Conservation (phyloP, 2,329 filamentous ascomycete genomes). For the Sporothrix variecibatus region DNA sequence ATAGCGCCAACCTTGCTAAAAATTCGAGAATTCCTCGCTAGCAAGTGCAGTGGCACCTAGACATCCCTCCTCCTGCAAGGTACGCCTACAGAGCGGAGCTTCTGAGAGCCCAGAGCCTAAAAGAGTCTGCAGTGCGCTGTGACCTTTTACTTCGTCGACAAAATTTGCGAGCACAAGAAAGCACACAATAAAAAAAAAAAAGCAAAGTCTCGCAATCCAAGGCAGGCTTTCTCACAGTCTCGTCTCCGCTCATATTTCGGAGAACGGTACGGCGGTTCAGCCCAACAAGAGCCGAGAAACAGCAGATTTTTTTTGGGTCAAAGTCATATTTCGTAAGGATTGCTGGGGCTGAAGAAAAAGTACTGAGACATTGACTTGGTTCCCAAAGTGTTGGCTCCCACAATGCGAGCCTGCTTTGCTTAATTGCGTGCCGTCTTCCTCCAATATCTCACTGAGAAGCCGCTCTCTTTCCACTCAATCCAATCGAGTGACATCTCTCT, state of each 20-base stretch:
- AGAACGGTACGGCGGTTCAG: not conserved
- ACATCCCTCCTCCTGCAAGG: slow-evolving; percentile 4
- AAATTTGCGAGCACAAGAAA: not conserved
- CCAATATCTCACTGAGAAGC: not conserved
- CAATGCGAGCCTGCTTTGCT: no score
- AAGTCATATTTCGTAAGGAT: no score
- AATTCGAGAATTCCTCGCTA: no score
- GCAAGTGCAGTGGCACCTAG: no score
- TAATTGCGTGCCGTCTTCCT: not conserved
- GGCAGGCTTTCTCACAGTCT: not conserved
- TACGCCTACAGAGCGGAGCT: not conserved
- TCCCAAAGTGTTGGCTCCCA: not conserved
- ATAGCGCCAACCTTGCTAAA: not conserved
- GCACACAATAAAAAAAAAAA: no score
- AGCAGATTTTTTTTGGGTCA: not conserved
- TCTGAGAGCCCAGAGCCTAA: not conserved
- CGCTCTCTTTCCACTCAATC: not conserved
- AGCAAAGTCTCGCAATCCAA: not conserved
- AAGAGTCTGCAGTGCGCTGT: not conserved
- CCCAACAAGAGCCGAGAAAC: not conserved
- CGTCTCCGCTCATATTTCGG: not conserved
- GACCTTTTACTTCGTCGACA: not conserved
- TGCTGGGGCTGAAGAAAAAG: not conserved
- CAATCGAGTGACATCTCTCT: not conserved
- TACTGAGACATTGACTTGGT: not conserved